Conservation (phyloP, 129 eudicot species). For the Centella asiatica region DNA sequence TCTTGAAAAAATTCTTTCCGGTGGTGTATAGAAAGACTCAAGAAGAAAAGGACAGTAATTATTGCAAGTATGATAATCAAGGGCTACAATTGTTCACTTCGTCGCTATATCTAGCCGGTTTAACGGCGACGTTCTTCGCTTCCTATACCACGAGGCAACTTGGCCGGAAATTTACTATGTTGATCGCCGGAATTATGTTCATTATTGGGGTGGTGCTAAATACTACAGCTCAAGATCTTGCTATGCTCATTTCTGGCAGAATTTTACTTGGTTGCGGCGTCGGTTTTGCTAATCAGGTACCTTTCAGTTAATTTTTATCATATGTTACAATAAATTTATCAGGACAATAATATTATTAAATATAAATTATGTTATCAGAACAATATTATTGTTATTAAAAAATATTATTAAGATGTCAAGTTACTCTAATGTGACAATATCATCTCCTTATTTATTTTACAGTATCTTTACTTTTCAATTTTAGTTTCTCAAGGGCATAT, state of each 20-base stretch:
- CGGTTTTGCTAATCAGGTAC: conserved; percentile 95
- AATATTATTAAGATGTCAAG: no score
- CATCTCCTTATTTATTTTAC: no score
- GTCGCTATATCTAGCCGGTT: conserved; percentile 77
- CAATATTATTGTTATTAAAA: no score
- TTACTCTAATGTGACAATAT: no score
- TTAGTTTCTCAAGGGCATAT: no score
- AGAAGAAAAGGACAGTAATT: conserved; percentile 34
- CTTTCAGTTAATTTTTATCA: neutral
- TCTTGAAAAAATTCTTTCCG: conserved; percentile 80
- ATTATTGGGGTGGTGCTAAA: conserved; percentile 58
- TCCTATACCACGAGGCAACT: conserved; percentile 72
- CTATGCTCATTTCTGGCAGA: conserved; percentile 86
- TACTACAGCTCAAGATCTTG: conserved; percentile 69
- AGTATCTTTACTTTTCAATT: no score
- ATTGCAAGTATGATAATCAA: conserved; percentile 90
- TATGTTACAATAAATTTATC: no score
- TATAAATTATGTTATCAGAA: no score
- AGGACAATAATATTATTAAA: no score
- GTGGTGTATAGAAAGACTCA: conserved; percentile 38
- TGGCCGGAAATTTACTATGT: conserved; percentile 72
- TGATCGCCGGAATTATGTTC: conserved; percentile 84
- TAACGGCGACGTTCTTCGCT: conserved; percentile 93
- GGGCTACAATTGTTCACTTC: conserved; percentile 88
- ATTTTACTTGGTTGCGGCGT: conserved; percentile 93